Percentiles rank a stretch among this genome's conserved stretches.
These are phyloP conservation scores for Talaromyces sp. DNA, from an alignment of 2,329 filamentous ascomycete species.

Conservation along the genomic window DNA sequence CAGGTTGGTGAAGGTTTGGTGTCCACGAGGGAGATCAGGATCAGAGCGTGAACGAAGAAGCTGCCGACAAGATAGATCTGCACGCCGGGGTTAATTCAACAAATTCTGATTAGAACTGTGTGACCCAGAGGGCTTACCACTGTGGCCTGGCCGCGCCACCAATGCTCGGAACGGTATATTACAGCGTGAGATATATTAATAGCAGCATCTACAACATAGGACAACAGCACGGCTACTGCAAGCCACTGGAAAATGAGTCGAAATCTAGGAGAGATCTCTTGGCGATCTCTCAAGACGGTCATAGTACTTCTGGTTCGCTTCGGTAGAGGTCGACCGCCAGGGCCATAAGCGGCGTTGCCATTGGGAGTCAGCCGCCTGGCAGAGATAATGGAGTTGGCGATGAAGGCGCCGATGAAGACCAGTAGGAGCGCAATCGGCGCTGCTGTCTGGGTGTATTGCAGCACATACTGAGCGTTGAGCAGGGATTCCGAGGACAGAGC, in stretches of 20 bases:
- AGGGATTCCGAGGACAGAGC: conserved; percentile 38
- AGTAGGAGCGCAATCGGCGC: conserved; percentile 62
- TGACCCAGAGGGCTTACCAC: conserved; percentile 54
- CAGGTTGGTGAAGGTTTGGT: conserved; percentile 74
- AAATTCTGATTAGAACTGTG: background rate
- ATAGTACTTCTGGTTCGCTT: conserved; percentile 53
- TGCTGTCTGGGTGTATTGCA: conserved; percentile 50
- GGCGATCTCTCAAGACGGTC: conserved; percentile 42
- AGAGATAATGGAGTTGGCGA: conserved; percentile 55
- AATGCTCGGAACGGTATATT: conserved; percentile 57
- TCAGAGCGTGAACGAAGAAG: conserved; percentile 80
- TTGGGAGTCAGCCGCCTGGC: conserved; percentile 45
- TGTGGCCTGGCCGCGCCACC: conserved; percentile 78
- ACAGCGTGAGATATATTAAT: conserved; percentile 73
- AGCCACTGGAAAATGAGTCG: conserved; percentile 73
- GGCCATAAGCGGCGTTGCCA: conserved; percentile 59
- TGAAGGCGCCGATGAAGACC: conserved; percentile 61
- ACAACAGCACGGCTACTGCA: conserved; percentile 64
- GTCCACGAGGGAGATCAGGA: conserved; percentile 82
- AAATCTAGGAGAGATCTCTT: conserved; percentile 60
- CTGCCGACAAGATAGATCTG: conserved; percentile 82
- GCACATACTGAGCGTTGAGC: conserved; percentile 46
- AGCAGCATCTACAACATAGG: conserved; percentile 70
- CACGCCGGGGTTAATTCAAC: background rate
- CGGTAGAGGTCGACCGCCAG: conserved; percentile 82